Percentiles rank a stretch among this genome's conserved stretches.
Conservation (phyloP, 2,329 filamentous ascomycete genomes). For the Colletotrichum chrysophilum region DNA sequence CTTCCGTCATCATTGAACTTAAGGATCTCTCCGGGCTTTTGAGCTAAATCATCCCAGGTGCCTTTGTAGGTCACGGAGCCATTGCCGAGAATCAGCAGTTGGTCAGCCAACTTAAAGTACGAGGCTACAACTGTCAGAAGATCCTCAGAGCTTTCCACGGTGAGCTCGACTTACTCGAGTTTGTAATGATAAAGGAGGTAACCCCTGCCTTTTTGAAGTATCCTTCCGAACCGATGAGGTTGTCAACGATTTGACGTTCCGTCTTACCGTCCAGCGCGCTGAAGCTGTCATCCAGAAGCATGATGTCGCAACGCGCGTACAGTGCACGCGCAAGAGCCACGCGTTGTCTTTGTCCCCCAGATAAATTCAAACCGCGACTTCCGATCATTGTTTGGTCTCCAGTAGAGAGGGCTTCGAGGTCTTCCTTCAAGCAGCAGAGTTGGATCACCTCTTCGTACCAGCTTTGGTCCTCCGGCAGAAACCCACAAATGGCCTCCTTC, state of each 20-base stretch:
- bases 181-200: conserved; percentile 16
- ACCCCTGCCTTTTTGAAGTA: conserved; percentile 20
- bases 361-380: conserved; percentile 23
- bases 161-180: neutral
- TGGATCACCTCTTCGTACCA: conserved; percentile 36
- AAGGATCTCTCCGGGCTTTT: neutral
- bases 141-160: neutral
- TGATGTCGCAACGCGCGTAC: neutral
- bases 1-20: neutral
- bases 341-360: conserved; percentile 28
- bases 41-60: neutral
- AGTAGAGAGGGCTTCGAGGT: conserved; percentile 22
- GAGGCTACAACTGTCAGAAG: neutral
- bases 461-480: conserved; percentile 23
- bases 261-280: conserved; percentile 21
- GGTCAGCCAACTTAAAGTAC: neutral
- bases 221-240: conserved; percentile 22
- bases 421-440: conserved; percentile 22
- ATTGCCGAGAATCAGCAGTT: neutral
- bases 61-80: neutral
- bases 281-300: conserved; percentile 15
- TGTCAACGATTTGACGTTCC: conserved; percentile 7
- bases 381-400: conserved; percentile 18
- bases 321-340: conserved; percentile 21
- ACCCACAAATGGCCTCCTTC: conserved; percentile 24